Base-by-base conservation (phyloP, 176 grass and related monocot genomes). In the Triticum urartu region DNA sequence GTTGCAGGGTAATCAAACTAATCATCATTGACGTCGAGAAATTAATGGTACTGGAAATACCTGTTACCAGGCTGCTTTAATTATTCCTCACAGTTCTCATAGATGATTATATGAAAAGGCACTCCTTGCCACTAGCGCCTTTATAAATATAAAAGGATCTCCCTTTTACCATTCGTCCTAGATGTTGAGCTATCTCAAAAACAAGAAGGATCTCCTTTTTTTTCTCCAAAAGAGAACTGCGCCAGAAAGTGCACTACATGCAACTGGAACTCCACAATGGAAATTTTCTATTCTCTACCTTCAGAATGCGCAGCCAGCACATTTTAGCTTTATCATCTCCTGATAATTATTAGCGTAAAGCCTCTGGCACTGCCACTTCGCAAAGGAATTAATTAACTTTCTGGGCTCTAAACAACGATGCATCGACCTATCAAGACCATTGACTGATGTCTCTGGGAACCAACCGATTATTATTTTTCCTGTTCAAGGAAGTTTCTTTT, bases 371-470 rank as follows among this genome's bases (percentile, higher is more conserved):
- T 84, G 75, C 84, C 56, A 58, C 75, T 91, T 73, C 68, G 35
- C 85, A 60, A 90, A 79, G 84, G 82, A 66, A 90, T 86, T 75
- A 73, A 90, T 83, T 75, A 84, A 26, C 56, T 91, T 83, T 30
- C 56, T 79, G 79, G 66, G 5, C 64, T 83, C 69, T 89, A 25
- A 76, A 81, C 10, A 15, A 25, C 9, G 7, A 7, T 68, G 30
- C 72, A 77, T 83, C 64, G 61, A 63, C 72, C 64, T 71, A 77
- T 9, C 47, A 52, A 39, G n/a, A 78, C 24, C 22, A 83, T 59
- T 43, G 66, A 90, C 84, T 15, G 56, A 71, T 86, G 84, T 90
- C 64, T 13, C 42, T 66, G 15, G 77, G 12, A 58, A 56, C 28
- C 21, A 30, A 24, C 67, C 50, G 15, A 54, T 54, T 15, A 54